Evolutionary conservation across 2,329 filamentous ascomycete genomes (phyloP).

Genomic region (Aspergillus niger): DNA sequence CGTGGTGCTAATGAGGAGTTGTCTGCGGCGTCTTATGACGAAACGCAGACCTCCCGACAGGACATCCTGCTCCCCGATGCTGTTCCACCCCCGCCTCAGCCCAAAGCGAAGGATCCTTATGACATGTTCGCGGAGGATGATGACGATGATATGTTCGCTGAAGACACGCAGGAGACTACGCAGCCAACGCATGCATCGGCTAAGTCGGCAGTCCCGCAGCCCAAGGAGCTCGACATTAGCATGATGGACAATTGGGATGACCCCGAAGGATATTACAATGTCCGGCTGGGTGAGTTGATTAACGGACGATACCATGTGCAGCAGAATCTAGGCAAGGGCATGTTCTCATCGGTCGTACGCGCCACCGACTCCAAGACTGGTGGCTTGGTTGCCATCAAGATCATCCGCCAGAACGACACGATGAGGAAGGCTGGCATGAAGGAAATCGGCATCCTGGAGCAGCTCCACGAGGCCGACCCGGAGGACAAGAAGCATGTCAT

Average conservation of each 20-base stretch:
- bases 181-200: slow-evolving; percentile 51
- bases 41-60: slow-evolving; percentile 57
- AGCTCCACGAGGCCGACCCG: slow-evolving; percentile 80
- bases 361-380: slow-evolving; percentile 76
- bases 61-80: slow-evolving; percentile 53
- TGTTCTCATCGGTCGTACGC: slow-evolving; percentile 94
- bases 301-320: slow-evolving; percentile 88
- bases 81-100: slow-evolving; percentile 39
- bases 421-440: slow-evolving; percentile 89
- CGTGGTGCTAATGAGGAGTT: slow-evolving; percentile 61
- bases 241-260: slow-evolving; percentile 94
- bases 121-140: slow-evolving; percentile 67
- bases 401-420: slow-evolving; percentile 94
- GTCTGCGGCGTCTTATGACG: slow-evolving; percentile 59
- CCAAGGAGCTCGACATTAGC: slow-evolving; percentile 65
- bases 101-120: slow-evolving; percentile 55
- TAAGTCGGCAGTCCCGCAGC: slow-evolving; percentile 53
- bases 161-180: slow-evolving; percentile 61
- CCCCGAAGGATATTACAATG: slow-evolving; percentile 93
- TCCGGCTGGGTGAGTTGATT: slow-evolving; percentile 86
- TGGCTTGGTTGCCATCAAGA: slow-evolving; percentile 89
- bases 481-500: slow-evolving; percentile 92
- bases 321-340: slow-evolving; percentile 84
- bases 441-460: slow-evolving; percentile 89
- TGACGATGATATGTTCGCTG: slow-evolving; percentile 87